These are phyloP conservation scores for Clitocybe nebularis DNA, from an alignment of 1,284 basidiomycete species.

Conservation along the genomic window DNA sequence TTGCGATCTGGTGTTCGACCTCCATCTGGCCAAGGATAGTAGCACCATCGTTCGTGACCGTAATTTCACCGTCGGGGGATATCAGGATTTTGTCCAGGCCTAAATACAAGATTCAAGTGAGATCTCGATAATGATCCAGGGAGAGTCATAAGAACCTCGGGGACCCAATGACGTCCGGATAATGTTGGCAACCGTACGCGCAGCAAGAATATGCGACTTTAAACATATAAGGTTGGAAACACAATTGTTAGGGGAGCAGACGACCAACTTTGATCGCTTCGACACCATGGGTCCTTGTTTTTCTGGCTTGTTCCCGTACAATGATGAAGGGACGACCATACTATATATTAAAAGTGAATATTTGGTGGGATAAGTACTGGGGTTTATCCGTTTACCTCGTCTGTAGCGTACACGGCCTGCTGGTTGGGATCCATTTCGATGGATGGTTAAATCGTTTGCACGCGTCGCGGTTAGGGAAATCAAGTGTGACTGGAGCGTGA, in stretches of 20 bases:
- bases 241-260: slow-evolving; percentile 8
- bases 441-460: slow-evolving; percentile 17
- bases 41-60: slow-evolving; percentile 98
- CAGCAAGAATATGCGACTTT: slow-evolving; percentile 93
- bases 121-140: slow-evolving; percentile 9
- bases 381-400: slow-evolving; percentile 67
- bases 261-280: slow-evolving; percentile 90
- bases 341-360: slow-evolving; percentile 33
- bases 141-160: slow-evolving; percentile 53
- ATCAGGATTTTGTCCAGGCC: slow-evolving; percentile 99
- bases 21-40: slow-evolving; percentile 96
- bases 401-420: slow-evolving; percentile 82
- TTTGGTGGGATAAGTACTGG: slow-evolving; percentile 9
- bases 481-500: slow-evolving; percentile 29
- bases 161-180: slow-evolving; percentile 94
- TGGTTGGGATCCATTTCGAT: slow-evolving; percentile 38
- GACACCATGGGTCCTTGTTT: slow-evolving; percentile 91
- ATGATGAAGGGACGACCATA: slow-evolving; percentile 98
- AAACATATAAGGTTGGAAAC: slow-evolving; percentile 14
- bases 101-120: slow-evolving; percentile 26
- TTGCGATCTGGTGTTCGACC: slow-evolving; percentile 98
- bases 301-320: slow-evolving; percentile 91
- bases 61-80: slow-evolving; percentile 97
- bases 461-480: slow-evolving; percentile 33
- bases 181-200: slow-evolving; percentile 91